Evolutionary conservation across 495 filamentous ascomycete genomes (phyloP).

Genomic region (Daldinia bambusicola): DNA sequence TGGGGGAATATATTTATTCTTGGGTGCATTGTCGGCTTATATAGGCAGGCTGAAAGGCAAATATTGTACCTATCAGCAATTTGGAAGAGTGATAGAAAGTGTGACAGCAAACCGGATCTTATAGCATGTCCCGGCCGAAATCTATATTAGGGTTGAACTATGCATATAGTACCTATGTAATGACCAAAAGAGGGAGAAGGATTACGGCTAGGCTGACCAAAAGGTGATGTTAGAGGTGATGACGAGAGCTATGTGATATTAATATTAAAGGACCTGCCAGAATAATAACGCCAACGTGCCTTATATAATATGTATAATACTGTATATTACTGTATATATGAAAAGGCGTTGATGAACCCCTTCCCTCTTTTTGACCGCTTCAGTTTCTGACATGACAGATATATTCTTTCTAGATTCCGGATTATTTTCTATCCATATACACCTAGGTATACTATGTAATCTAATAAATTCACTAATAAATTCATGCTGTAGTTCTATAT

Average conservation of each 20-base stretch:
- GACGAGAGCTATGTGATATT: conserved; percentile 39
- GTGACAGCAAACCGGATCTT: conserved; percentile 19
- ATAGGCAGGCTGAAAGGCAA: too few relatives aligned
- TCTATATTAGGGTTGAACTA: conserved; percentile 30
- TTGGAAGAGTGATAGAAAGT: background rate
- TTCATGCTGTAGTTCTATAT: background rate
- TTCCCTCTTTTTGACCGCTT: conserved; percentile 7
- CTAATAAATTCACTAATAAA: too few relatives aligned
- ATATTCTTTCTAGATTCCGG: background rate
- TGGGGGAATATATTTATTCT: background rate
- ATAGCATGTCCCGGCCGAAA: background rate
- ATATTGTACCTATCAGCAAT: too few relatives aligned
- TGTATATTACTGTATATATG: background rate
- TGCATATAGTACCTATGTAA: background rate
- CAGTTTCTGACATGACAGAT: conserved; percentile 5
- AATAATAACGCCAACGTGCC: conserved; percentile 21
- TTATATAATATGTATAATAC: background rate
- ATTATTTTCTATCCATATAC: too few relatives aligned
- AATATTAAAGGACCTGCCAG: conserved; percentile 38
- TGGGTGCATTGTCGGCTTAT: conserved; percentile 1
- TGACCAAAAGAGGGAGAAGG: conserved; percentile 28
- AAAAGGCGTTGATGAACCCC: conserved; percentile 2
- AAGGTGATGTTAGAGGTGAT: conserved; percentile 26
- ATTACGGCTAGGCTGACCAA: conserved; percentile 28
- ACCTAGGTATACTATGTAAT: too few relatives aligned